These are phyloP conservation scores for Naegleria fowleri DNA, from an alignment of 208 protist species.

Conservation along the genomic window DNA sequence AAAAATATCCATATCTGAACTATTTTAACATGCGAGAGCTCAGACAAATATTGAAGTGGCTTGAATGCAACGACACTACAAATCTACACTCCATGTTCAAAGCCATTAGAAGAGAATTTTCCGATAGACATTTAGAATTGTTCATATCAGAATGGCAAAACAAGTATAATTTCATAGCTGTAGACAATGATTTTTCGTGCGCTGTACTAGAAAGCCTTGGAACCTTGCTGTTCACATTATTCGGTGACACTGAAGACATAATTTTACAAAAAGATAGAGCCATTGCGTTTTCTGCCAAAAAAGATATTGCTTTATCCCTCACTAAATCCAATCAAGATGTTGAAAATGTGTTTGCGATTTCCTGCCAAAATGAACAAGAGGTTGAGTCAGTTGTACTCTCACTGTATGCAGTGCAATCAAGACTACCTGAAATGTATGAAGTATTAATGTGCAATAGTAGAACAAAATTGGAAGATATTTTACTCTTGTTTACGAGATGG, in stretches of 20 bases:
- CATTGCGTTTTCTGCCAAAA: not conserved
- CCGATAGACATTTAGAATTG: not conserved
- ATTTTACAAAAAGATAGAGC: not conserved
- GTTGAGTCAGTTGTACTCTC: not conserved
- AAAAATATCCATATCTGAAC: not conserved
- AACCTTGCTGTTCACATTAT: not conserved
- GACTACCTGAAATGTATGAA: not conserved
- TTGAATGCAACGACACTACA: not conserved
- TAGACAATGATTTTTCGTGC: not conserved
- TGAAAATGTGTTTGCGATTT: not conserved
- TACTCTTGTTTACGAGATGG: not conserved
- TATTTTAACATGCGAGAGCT: slow-evolving; percentile 1
- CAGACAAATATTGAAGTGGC: not conserved
- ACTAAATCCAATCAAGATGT: not conserved
- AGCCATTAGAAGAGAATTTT: not conserved
- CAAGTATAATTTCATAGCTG: not conserved
- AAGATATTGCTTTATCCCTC: not conserved
- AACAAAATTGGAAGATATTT: not conserved
- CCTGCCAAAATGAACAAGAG: not conserved
- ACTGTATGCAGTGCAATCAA: not conserved
- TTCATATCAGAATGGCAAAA: not conserved
- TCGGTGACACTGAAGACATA: not conserved
- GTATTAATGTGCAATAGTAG: not conserved
- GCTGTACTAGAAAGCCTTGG: not conserved
- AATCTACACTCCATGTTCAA: not conserved